Conservation (phyloP, 1,284 basidiomycete genomes). For the Grifola frondosa region DNA sequence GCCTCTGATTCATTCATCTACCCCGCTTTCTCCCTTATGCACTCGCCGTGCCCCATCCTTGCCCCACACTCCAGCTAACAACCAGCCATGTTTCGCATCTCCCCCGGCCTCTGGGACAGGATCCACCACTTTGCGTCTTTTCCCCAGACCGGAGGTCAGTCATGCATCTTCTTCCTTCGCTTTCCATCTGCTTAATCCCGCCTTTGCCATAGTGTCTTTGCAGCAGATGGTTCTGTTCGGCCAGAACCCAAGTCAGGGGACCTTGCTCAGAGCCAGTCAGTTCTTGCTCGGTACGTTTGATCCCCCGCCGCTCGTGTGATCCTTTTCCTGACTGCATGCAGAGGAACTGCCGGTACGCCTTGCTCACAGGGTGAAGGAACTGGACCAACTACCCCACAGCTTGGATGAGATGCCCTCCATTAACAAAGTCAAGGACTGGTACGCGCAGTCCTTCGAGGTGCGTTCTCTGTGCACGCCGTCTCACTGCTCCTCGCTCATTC, state of each 20-base stretch:
- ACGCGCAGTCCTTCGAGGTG: constrained; percentile 97
- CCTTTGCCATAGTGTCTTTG: constrained; percentile 65
- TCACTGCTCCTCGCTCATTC: constrained; percentile 1
- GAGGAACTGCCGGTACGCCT: constrained; percentile 94
- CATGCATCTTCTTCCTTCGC: background rate
- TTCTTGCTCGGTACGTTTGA: constrained; percentile 67
- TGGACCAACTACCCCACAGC: constrained; percentile 92
- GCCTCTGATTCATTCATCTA: background rate
- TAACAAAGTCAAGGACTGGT: constrained; percentile 97
- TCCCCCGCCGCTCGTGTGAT: background rate
- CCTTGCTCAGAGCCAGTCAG: constrained; percentile 82
- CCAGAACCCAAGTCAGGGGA: constrained; percentile 85
- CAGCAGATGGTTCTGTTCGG: constrained; percentile 92
- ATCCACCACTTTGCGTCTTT: constrained; percentile 95
- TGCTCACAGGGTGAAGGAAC: constrained; percentile 94
- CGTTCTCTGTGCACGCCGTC: constrained; percentile 29
- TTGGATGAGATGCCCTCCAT: constrained; percentile 93
- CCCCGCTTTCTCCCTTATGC: constrained; percentile 3
- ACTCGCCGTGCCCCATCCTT: background rate
- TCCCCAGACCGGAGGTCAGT: constrained; percentile 85
- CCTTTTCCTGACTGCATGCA: constrained; percentile 26
- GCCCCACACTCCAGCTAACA: background rate
- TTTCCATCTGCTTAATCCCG: background rate
- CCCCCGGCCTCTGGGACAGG: constrained; percentile 84
- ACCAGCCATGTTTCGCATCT: constrained; percentile 60